Conservation (phyloP, 345 rosid genomes). For the Melastoma malabathricum region DNA sequence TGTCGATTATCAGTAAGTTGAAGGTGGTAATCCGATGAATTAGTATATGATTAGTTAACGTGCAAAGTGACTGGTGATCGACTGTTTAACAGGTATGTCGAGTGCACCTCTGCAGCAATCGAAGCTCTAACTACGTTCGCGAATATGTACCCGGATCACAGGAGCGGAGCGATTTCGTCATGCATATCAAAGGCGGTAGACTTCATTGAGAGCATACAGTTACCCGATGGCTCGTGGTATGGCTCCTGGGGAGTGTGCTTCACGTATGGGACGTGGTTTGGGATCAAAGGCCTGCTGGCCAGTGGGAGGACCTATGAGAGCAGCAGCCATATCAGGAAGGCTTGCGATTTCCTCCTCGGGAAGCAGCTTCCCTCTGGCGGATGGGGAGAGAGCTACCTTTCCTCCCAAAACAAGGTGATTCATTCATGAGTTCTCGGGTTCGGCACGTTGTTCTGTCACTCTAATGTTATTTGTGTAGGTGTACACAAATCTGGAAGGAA, state of each 20-base stretch:
- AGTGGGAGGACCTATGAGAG: slow-evolving; percentile 26
- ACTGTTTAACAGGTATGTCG: slow-evolving; percentile 35
- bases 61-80: not conserved
- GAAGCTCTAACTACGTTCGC: slow-evolving; percentile 36
- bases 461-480: slow-evolving; percentile 17
- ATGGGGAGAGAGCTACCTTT: slow-evolving; percentile 68
- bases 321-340: slow-evolving; percentile 26
- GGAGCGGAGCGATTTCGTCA: slow-evolving; percentile 22
- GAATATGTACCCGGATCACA: slow-evolving; percentile 17
- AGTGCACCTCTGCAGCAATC: slow-evolving; percentile 71
- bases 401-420: slow-evolving; percentile 40
- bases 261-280: slow-evolving; percentile 76
- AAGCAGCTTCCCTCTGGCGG: slow-evolving; percentile 51
- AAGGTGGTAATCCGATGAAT: too few relatives aligned
- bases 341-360: slow-evolving; percentile 42
- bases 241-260: slow-evolving; percentile 82
- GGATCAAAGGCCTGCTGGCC: slow-evolving; percentile 41
- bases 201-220: slow-evolving; percentile 39
- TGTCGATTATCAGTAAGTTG: slow-evolving; percentile 56
- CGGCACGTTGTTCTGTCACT: not conserved
- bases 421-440: not conserved
- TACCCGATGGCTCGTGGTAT: slow-evolving; percentile 66
- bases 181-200: slow-evolving; percentile 30
- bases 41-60: too few relatives aligned
- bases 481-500: slow-evolving; percentile 33